Conservation (phyloP, 148 eudicot species). For the Rhododendron williamsianum region DNA sequence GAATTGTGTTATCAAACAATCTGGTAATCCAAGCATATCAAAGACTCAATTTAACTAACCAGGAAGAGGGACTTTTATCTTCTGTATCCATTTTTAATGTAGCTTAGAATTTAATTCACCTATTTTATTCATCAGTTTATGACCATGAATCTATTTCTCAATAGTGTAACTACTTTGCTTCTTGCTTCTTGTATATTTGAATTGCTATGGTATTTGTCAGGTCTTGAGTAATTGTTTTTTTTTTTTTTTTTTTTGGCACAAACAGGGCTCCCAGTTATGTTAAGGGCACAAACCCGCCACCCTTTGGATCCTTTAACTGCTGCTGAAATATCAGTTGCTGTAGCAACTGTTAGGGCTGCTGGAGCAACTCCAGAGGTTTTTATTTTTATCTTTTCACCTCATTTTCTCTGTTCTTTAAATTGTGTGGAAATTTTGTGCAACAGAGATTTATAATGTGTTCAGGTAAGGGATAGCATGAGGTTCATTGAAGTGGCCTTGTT, state of each 20-base stretch:
- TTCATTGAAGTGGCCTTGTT: constrained; percentile 73
- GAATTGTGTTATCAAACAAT: neutral
- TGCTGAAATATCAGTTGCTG: constrained; percentile 80
- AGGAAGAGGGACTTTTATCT: neutral
- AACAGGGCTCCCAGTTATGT: constrained; percentile 36
- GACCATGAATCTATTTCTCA: neutral
- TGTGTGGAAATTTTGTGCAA: neutral
- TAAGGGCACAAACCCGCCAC: constrained; percentile 64
- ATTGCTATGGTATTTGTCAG: constrained; percentile 2
- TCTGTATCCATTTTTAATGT: neutral
- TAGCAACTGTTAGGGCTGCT: constrained; percentile 86
- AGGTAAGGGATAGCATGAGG: constrained; percentile 85
- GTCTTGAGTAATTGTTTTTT: neutral
- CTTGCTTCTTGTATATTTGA: neutral
- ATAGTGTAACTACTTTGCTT: neutral
- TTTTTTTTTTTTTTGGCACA: neutral
- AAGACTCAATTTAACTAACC: neutral
- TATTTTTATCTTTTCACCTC: neutral
- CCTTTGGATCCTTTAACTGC: constrained; percentile 82
- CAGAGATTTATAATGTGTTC: neutral
- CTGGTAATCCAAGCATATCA: neutral
- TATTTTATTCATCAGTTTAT: neutral
- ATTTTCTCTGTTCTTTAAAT: neutral
- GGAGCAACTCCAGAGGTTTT: constrained; percentile 85
- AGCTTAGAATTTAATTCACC: neutral